Evolutionary conservation across 108 stramenopile genomes (phyloP).

Genomic region (Cyclotella kingstonii): DNA sequence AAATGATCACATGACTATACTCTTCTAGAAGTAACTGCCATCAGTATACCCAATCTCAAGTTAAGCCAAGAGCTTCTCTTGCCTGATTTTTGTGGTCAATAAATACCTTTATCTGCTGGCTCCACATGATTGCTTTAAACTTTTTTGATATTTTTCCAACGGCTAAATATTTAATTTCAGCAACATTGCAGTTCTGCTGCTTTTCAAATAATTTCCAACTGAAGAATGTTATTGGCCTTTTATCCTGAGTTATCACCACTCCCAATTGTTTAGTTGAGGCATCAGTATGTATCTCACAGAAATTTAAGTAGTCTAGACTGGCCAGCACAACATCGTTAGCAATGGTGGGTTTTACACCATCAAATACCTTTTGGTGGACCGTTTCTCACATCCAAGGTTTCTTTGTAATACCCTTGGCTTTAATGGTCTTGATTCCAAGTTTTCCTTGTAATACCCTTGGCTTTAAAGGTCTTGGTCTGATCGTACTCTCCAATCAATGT

Average conservation of each 20-base stretch:
- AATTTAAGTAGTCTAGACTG: constrained; percentile 37
- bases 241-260: too few species aligned
- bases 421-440: too few species aligned
- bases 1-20: constrained; percentile 1
- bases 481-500: too few species aligned
- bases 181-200: constrained; percentile 29
- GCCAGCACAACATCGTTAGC: constrained; percentile 32
- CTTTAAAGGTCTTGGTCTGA: not conserved
- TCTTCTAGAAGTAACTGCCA: constrained; percentile 6
- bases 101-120: constrained; percentile 14
- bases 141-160: constrained; percentile 50
- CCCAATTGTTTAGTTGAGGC: too few species aligned
- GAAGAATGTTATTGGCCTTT: too few species aligned
- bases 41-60: too few species aligned
- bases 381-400: constrained; percentile 28
- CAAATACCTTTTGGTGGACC: too few species aligned
- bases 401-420: too few species aligned
- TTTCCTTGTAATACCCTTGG: too few species aligned
- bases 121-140: constrained; percentile 33
- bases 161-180: constrained; percentile 39
- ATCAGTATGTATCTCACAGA: too few species aligned
- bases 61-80: not conserved
- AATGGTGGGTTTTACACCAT: constrained; percentile 32
- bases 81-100: constrained; percentile 11
- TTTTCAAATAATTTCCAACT: constrained; percentile 39